phyloP scores from a whole-genome alignment of 192 early-diverging fungal species.

The Entophlyctis helioformis region DNA sequence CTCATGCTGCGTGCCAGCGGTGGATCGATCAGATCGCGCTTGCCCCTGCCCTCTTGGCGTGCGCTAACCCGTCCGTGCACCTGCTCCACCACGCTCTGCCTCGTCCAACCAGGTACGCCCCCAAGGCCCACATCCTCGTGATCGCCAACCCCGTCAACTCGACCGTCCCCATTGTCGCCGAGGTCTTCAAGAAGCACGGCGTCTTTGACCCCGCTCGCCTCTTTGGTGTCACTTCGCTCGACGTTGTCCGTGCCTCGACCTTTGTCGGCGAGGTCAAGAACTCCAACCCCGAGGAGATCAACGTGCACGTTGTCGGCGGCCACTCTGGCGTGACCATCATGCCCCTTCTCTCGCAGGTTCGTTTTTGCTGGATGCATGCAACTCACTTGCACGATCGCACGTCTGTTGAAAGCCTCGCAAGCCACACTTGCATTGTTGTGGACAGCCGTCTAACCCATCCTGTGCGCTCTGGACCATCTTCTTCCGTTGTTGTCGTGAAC shows the following conservation, averaged over 20 bases:
- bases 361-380: too few species aligned
- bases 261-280: constrained; percentile 75
- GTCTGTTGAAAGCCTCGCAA: too few species aligned
- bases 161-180: constrained; percentile 90
- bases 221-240: constrained; percentile 91
- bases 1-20: too few species aligned
- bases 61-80: too few species aligned
- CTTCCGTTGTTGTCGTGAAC: too few species aligned
- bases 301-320: constrained; percentile 80
- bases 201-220: constrained; percentile 81
- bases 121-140: constrained; percentile 76
- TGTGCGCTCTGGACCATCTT: too few species aligned
- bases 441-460: too few species aligned
- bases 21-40: too few species aligned
- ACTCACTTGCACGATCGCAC: too few species aligned
- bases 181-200: constrained; percentile 81
- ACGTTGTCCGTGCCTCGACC: constrained; percentile 85
- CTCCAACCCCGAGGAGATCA: constrained; percentile 53
- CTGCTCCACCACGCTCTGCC: too few species aligned
- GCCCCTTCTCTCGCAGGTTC: constrained; percentile 51
- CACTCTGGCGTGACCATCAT: constrained; percentile 95
- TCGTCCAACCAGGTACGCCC: constrained; percentile 58
- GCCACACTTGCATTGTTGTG: too few species aligned
- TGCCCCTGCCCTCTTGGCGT: too few species aligned
- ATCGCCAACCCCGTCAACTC: constrained; percentile 99